Evolutionary conservation across 306 rosid genomes (phyloP), one percentile per base, ranked within the genome.

Genomic region (Arachis stenosperma): DNA sequence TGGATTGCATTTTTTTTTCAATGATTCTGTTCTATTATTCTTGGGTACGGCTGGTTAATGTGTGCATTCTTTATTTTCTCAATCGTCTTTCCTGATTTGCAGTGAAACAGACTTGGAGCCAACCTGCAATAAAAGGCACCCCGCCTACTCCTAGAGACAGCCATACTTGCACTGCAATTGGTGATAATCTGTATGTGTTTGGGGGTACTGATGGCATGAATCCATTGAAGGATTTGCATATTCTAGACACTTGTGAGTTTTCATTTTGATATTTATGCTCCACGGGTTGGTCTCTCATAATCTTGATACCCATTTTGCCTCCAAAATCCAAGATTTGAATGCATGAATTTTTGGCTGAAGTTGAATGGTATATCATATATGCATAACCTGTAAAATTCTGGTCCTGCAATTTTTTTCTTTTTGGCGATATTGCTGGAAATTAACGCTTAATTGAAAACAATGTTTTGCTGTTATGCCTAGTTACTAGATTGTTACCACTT

Each of bases 171-270:
- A 87, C 92, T 8, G 78, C 91, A 7, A 81, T 95, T 87, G 96
- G 89, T 71, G 92, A 90, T 77, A 84, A 87, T 79, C 90, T 95
- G 11, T 91, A 79, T 78, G 90, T 95, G 15, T 95, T 95, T 86
- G 99, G 99, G 68, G 99, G 99, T 58, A 95, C 99, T 5, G 99
- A 95, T 86, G 99, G 99, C 69, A 84, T 70, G 67, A 95, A 78
- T 65, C 99, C 99, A 40, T 93, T 95, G 29, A 88, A 69, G 69
- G 99, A 95, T 80, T 90, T 95, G 84, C 90, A 87, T 69, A 86
- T 91, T 43, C 76, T 95, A 51, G 93, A 95, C 79, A 95, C 98
- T 42, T 82, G 99, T 95, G 86, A 95, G 93, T 73, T 61, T 2
- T 75, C 30, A 42, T 70, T 82, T 52, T 68, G 6, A 8, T 59